Evolutionary conservation across 306 rosid genomes (phyloP).

Genomic region (Vigna nakashimae): DNA sequence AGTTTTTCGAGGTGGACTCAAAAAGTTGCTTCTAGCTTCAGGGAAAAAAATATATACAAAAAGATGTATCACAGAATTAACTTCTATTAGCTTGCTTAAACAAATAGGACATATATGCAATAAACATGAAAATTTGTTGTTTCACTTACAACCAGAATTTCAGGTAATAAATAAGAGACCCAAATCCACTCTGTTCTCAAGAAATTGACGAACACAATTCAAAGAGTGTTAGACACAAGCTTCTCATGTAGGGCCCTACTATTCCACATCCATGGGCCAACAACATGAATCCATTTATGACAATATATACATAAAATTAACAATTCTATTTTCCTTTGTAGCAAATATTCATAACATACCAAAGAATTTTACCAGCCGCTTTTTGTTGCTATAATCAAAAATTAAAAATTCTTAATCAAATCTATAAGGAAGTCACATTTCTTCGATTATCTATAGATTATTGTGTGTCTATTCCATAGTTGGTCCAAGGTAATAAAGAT

Average conservation of each 20-base stretch:
- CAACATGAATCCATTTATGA: not conserved
- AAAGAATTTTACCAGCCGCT: not conserved
- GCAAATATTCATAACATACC: not conserved
- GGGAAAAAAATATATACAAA: too few species aligned
- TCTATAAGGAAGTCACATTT: not conserved
- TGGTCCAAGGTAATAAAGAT: not conserved
- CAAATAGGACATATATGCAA: not conserved
- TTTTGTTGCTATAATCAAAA: not conserved
- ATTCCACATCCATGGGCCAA: constrained; percentile 4
- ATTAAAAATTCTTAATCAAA: not conserved
- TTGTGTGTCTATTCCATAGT: not conserved
- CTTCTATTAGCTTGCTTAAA: not conserved
- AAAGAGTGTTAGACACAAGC: not conserved
- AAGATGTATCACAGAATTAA: not conserved
- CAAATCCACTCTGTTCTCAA: not conserved
- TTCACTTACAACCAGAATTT: not conserved
- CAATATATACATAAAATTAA: not conserved
- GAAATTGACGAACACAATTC: not conserved
- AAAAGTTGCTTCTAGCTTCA: too few species aligned
- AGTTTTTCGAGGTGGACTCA: too few species aligned
- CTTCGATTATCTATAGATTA: not conserved
- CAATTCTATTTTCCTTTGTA: not conserved
- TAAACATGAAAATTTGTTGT: constrained; percentile 2
- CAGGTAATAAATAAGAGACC: not conserved
- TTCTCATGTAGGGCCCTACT: not conserved